Percentiles rank a stretch among this genome's conserved stretches.
Conservation (phyloP, 805 yeast genomes). For the Candida patagonica region DNA sequence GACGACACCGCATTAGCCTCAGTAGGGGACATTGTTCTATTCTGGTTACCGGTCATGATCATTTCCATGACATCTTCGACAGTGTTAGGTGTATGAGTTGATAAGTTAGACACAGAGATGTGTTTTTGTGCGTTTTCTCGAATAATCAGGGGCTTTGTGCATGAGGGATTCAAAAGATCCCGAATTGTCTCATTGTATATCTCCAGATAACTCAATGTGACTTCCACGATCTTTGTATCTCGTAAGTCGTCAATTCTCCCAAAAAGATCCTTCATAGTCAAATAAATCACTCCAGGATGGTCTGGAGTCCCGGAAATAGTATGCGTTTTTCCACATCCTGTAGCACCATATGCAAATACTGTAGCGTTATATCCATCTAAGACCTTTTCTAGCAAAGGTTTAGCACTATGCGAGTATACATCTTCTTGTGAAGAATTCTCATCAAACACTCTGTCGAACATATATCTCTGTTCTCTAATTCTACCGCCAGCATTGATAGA, state of each 20-base stretch:
- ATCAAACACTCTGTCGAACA: slow-evolving; percentile 74
- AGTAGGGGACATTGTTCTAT: slow-evolving; percentile 78
- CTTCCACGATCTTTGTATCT: slow-evolving; percentile 49
- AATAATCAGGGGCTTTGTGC: slow-evolving; percentile 33
- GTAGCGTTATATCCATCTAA: slow-evolving; percentile 85
- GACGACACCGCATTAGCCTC: slow-evolving; percentile 88
- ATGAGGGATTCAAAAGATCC: slow-evolving; percentile 57
- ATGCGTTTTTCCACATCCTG: slow-evolving; percentile 96
- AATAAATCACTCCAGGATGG: slow-evolving; percentile 70
- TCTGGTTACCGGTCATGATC: slow-evolving; percentile 59
- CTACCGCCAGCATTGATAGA: slow-evolving; percentile 26
- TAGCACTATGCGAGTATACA: slow-evolving; percentile 57
- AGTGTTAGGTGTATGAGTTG: slow-evolving; percentile 45
- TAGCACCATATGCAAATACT: slow-evolving; percentile 90
- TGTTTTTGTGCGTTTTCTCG: slow-evolving; percentile 62
- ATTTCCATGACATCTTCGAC: slow-evolving; percentile 45
- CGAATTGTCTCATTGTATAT: slow-evolving; percentile 85
- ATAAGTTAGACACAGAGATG: slow-evolving; percentile 64
- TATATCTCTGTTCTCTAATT: slow-evolving; percentile 65
- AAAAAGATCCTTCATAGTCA: slow-evolving; percentile 71
- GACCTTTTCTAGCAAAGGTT: slow-evolving; percentile 62
- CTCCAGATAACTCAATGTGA: slow-evolving; percentile 62
- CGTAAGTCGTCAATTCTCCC: slow-evolving; percentile 44
- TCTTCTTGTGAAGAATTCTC: slow-evolving; percentile 53
- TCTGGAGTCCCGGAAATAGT: slow-evolving; percentile 72